Evolutionary conservation across 192 early-diverging fungal genomes (phyloP), one percentile per base, ranked within the genome.

Genomic region (Entophlyctis luteolus): DNA sequence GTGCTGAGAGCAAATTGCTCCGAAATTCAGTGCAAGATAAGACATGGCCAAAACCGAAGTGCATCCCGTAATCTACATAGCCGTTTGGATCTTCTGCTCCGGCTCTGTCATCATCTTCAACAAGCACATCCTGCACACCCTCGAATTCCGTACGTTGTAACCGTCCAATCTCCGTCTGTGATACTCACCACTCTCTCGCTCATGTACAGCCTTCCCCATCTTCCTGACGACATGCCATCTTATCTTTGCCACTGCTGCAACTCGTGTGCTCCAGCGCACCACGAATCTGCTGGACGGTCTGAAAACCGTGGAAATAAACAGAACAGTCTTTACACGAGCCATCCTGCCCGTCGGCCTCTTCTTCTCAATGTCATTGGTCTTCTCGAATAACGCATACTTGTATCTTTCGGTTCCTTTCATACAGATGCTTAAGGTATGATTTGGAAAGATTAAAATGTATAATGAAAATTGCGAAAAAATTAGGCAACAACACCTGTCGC

Each of bases 241-340:
- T 32, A 20, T 62, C 45, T 73, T 68, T 57, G 72, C 73, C 46
- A 80, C 50, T 31, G 84, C 65, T 18, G 85, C 87, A 56, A 89
- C 77, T 16, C 84, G 57, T 27, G 84, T 91, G 14, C 86, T 88
- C 8, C 75, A 33, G 10, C 68, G 75, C 47, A 89, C 87, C 6
- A 81, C 75, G 49, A 79, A 63, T 2, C 76, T 89, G 52, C 81
- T 85, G 52, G 70, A 77, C 0, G 86, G 76, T 54, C 79, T 79
- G 49, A 83, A 90, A 27, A 84, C 53, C 31, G 55, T 82, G 5
- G 77, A 77, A 4, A 88, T 87, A 2, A 81, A 75, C 31, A 84
- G 65, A 39, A 84, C 72, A 63, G 89, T 87, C 33, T 86, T 85
- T 10, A 82, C 65, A 2, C 82, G 22, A 32, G 47, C 65, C 27